These are phyloP conservation scores for Solanum bukasovii DNA, from an alignment of 257 asterid species.

Conservation along the genomic window DNA sequence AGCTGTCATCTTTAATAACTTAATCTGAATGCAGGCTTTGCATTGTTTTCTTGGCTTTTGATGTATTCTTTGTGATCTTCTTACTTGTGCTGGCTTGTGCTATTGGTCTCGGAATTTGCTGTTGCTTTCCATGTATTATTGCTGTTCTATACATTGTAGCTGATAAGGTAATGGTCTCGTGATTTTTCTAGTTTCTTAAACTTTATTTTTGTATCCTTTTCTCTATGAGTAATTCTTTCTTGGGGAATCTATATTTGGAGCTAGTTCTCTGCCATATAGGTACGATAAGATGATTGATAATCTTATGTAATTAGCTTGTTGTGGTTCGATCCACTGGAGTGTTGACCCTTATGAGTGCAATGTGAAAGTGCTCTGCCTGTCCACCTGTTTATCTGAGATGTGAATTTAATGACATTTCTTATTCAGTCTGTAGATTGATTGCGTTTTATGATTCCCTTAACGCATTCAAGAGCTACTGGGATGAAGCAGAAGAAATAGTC, in stretches of 20 bases:
- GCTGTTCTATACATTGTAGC: neutral
- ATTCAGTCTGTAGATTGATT: neutral
- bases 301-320: neutral
- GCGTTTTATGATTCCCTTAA: neutral
- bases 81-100: neutral
- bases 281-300: neutral
- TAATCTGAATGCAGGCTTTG: neutral
- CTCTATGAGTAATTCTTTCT: neutral
- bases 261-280: neutral
- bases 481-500: neutral
- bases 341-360: neutral
- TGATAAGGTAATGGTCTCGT: neutral
- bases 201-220: neutral
- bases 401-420: neutral
- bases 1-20: neutral
- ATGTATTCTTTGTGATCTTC: neutral
- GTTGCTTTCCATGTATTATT: slow-evolving; percentile 1
- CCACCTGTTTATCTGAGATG: neutral
- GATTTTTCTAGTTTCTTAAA: neutral
- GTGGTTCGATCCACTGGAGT: neutral
- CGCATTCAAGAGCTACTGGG: neutral
- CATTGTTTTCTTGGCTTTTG: slow-evolving; percentile 5
- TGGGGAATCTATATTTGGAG: neutral
- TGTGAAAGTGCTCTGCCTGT: neutral
- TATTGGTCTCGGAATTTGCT: neutral